Base-by-base conservation (phyloP, 768 basidiomycete genomes). In the Tubosaeta brunneosetosa region DNA sequence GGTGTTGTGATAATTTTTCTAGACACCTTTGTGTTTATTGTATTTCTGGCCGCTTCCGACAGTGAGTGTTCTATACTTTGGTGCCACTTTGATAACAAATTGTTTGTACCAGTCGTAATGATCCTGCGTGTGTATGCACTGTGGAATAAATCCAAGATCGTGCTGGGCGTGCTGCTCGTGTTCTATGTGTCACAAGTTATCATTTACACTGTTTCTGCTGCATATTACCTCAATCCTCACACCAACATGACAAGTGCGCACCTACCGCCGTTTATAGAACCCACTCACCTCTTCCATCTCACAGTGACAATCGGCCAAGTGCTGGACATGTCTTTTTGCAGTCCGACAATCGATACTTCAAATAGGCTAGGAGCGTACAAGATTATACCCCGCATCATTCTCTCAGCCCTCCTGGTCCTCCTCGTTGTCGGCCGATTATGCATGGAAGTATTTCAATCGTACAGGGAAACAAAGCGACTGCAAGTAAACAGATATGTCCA, bases 71-170 rank as follows among this genome's bases (percentile, higher is more conserved):
- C 0, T 6, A 13, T 51, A 11, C 3, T n/a, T 19, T 25, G 7
- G 9, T 32, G 3, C 16, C 8, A 10, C 37, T 1, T n/a, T 3
- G 6, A 19, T 44, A 27, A 42, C 6, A 13, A 19, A 12, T 9
- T 11, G 2, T 31, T 6, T 17, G 11, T 6, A 16, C 6, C 36
- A 65, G 63, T 64, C 8, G 41, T 59, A 31, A 65, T 65, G 63
- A 58, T 65, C 47, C 29, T 65, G 7, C 58, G 63, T 0, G 53
- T 66, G 12, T 66, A 65, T 29, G 61, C 64, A n/a, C 52, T 66
- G 50, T 65, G 65, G 36, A 17, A 37, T 17, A 47, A 36, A 34
- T 60, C 60, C 16, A 60, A 16, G 50, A 26, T 43, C 12, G 26
- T 64, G 29, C 42, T 64, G 8, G 42, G 47, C 8, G n/a, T 54